Base-by-base conservation (phyloP, 257 asterid species). In the Nemophila menziesii region DNA sequence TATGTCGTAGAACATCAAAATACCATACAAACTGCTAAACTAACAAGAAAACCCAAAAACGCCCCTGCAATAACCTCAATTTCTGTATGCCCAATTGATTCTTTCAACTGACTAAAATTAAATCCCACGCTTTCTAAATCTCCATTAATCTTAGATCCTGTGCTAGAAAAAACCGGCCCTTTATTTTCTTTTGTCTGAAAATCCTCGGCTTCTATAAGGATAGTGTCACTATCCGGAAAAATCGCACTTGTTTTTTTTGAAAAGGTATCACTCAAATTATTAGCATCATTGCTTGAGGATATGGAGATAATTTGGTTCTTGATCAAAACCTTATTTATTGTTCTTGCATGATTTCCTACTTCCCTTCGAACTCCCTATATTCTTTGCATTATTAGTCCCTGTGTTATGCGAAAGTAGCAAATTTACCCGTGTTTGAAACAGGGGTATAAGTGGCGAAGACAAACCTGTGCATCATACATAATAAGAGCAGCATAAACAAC, bases 381-480 rank as follows among this genome's bases (percentile, higher is more conserved):
- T 17, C 11, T 19, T 5, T 16, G 9, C 1, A 2, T 29, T 29
- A 2, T n/a, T n/a, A n/a, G n/a, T n/a, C n/a, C n/a, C n/a, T n/a
- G n/a, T n/a, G n/a, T n/a, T n/a, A n/a, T n/a, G n/a, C n/a, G n/a
- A n/a, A n/a, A n/a, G n/a, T n/a, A n/a, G n/a, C n/a, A n/a, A n/a
- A n/a, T n/a, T n/a, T n/a, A n/a, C n/a, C n/a, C n/a, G n/a, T n/a
- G n/a, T n/a, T n/a, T n/a, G n/a, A n/a, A n/a, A n/a, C n/a, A n/a
- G n/a, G n/a, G n/a, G n/a, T n/a, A n/a, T 24, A 24, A 24, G 33
- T 24, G 9, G 33, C 33, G 33, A 22, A 43, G 39, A 51, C 82
- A 49, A 70, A 82, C 97, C 97, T 87, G 97, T 9, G 97, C 84
- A 55, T 87, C 97, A 22, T 80, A 80, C 95, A 83, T 87, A 56